Evolutionary conservation across 2,329 filamentous ascomycete species (phyloP), one percentile per base, ranked within the genome.

Genomic region (Magnaporthiopsis incrustans): DNA sequence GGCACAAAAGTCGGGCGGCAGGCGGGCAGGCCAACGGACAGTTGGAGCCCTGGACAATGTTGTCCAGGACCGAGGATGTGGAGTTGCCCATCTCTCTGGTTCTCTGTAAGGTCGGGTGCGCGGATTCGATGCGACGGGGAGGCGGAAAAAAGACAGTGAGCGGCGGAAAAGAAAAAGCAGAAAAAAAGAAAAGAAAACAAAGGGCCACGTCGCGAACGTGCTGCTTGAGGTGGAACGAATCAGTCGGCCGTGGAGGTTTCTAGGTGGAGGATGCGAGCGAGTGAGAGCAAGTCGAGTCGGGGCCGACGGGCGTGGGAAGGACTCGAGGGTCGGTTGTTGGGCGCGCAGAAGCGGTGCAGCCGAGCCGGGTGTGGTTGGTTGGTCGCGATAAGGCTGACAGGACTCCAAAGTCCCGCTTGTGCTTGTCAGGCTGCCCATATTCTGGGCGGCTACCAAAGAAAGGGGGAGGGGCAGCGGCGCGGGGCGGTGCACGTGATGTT

Each of bases 31-130:
- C 12, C 59, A 66, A 67, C 71, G 62, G 81, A 97, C 94, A 99
- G 82, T 99, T 99, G 71, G 93, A 95, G 71, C 90, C 92, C 74
- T 96, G 91, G 76, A 97, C 93, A 73, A 99, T 97, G 79, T 90
- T 95, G 79, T 98, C 94, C 77, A 98, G 84, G 75, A 98, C 89
- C 70, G 83, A 79, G 75, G 86, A 89, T 70, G 85, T 86, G 65
- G 85, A 85, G 77, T 89, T 89, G 70, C 87, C 87, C 87, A 89
- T 89, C 69, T 70, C 68, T 66, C 57, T 15, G 14, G 14, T 18
- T 44, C 14, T 44, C 4, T 44, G 38, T 25, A 53, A 10, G 18
- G 12, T 35, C 11, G n/a, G 38, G 2, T n/a, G 44, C 22, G 44
- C 44, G 18, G 44, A 25, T 7, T 53, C 2, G 1, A 53, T 53